phyloP scores from a whole-genome alignment of 2,329 filamentous ascomycete species.

The Talaromyces rugulosus region DNA sequence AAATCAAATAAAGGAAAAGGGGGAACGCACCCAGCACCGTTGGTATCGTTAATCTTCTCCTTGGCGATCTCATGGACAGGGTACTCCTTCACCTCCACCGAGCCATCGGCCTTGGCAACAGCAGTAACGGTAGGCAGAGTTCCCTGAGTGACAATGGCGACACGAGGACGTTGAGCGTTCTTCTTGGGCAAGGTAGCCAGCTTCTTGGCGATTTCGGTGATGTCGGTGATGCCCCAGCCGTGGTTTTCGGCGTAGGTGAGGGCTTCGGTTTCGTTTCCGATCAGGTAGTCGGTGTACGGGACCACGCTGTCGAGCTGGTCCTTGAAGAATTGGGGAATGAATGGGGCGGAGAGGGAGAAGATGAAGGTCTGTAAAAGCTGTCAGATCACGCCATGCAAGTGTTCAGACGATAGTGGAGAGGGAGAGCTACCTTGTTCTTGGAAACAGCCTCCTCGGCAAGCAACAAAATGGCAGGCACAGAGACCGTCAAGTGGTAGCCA shows the following conservation, averaged over 20 bases:
- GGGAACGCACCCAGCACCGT: conserved; percentile 68
- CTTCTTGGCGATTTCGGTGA: conserved; percentile 78
- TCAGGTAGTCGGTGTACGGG: conserved; percentile 91
- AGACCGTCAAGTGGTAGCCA: conserved; percentile 96
- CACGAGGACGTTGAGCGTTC: conserved; percentile 76
- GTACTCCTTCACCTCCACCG: conserved; percentile 66
- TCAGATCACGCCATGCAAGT: background rate
- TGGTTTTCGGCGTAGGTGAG: conserved; percentile 81
- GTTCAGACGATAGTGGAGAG: background rate
- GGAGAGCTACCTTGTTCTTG: conserved; percentile 68
- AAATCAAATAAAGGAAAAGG: background rate
- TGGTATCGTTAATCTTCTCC: conserved; percentile 88
- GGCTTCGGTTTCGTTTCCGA: conserved; percentile 96
- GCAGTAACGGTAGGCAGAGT: conserved; percentile 87
- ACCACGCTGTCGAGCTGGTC: conserved; percentile 80
- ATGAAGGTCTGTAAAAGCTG: conserved; percentile 58
- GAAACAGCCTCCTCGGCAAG: conserved; percentile 83
- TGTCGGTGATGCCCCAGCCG: conserved; percentile 67
- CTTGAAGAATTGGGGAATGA: conserved; percentile 98
- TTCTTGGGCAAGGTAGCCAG: conserved; percentile 88
- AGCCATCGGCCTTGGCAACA: conserved; percentile 61
- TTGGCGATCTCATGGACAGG: conserved; percentile 74
- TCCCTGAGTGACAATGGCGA: conserved; percentile 92
- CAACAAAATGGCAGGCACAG: conserved; percentile 81
- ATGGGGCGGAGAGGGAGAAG: conserved; percentile 89